Evolutionary conservation across 1,139 yeast species (phyloP).

Genomic region (Nakaseomyces sp.): DNA sequence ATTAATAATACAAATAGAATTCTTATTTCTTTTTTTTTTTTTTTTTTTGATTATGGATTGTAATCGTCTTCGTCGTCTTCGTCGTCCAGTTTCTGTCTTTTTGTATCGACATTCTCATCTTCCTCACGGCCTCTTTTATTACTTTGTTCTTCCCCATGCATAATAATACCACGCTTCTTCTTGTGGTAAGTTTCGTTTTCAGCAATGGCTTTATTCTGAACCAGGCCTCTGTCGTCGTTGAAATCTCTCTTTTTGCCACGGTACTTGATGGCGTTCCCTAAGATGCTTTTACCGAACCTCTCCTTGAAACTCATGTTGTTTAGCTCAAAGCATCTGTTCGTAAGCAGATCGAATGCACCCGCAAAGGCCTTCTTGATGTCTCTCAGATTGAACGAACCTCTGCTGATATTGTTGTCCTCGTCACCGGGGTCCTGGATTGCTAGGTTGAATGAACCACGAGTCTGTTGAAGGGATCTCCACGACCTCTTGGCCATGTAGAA

Average conservation of each 20-base stretch:
- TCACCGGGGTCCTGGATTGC: slow-evolving; percentile 92
- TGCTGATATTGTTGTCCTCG: slow-evolving; percentile 66
- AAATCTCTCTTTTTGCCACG: slow-evolving; percentile 73
- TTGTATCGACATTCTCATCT: slow-evolving; percentile 11
- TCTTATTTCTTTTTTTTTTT: neutral
- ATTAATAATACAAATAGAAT: neutral
- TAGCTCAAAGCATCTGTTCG: slow-evolving; percentile 58
- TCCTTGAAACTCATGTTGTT: slow-evolving; percentile 52
- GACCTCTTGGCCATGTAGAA: slow-evolving; percentile 50
- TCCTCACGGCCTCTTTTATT: slow-evolving; percentile 16
- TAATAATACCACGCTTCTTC: slow-evolving; percentile 25
- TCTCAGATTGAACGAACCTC: slow-evolving; percentile 76
- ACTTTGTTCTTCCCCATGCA: slow-evolving; percentile 14
- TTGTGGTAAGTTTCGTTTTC: slow-evolving; percentile 29
- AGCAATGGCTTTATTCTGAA: slow-evolving; percentile 50
- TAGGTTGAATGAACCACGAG: slow-evolving; percentile 40
- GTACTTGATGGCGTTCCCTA: slow-evolving; percentile 73
- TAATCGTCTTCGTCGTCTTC: slow-evolving; percentile 16
- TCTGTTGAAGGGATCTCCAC: slow-evolving; percentile 42
- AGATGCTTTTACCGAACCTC: slow-evolving; percentile 62
- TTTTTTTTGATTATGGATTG: too few relatives aligned
- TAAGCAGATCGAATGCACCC: slow-evolving; percentile 79
- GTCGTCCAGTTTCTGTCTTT: slow-evolving; percentile 7
- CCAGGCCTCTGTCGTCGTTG: slow-evolving; percentile 62
- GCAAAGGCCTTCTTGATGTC: slow-evolving; percentile 81